Conservation (phyloP, 768 basidiomycete genomes). For the Lyophyllum shimeji region DNA sequence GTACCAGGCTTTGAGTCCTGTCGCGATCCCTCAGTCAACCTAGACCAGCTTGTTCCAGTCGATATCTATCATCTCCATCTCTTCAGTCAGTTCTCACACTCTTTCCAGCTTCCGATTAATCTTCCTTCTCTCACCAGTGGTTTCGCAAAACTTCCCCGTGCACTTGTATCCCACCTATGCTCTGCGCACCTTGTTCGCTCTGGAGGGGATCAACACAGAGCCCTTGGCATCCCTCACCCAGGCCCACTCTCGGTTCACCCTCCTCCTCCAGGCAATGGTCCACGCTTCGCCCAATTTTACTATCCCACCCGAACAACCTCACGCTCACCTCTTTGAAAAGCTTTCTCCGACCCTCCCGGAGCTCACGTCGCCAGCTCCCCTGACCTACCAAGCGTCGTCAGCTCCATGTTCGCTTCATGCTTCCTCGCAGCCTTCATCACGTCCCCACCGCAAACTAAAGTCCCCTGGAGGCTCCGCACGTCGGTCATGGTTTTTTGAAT, state of each 20-base stretch:
- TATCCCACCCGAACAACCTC: constrained; percentile 38
- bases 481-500: constrained; percentile 36
- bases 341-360: constrained; percentile 44
- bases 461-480: constrained; percentile 17
- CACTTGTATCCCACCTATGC: constrained; percentile 74
- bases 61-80: constrained; percentile 60
- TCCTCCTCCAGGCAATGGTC: constrained; percentile 70
- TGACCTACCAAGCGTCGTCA: constrained; percentile 42
- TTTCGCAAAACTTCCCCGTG: constrained; percentile 62
- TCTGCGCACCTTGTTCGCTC: constrained; percentile 47
- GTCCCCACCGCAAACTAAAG: constrained; percentile 7
- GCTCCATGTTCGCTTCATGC: constrained; percentile 13
- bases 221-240: constrained; percentile 48
- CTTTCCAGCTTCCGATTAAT: constrained; percentile 11
- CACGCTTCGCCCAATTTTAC: constrained; percentile 53
- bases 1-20: constrained; percentile 57
- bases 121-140: constrained; percentile 38
- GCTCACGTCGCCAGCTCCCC: constrained; percentile 73
- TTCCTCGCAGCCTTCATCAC: constrained; percentile 10
- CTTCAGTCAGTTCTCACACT: constrained; percentile 50
- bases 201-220: constrained; percentile 31
- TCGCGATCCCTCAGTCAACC: constrained; percentile 38
- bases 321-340: constrained; percentile 31
- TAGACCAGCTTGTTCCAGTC: constrained; percentile 48
- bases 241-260: constrained; percentile 73